Evolutionary conservation across 2,329 filamentous ascomycete genomes (phyloP).

Genomic region (Colletotrichum chlorophyti): DNA sequence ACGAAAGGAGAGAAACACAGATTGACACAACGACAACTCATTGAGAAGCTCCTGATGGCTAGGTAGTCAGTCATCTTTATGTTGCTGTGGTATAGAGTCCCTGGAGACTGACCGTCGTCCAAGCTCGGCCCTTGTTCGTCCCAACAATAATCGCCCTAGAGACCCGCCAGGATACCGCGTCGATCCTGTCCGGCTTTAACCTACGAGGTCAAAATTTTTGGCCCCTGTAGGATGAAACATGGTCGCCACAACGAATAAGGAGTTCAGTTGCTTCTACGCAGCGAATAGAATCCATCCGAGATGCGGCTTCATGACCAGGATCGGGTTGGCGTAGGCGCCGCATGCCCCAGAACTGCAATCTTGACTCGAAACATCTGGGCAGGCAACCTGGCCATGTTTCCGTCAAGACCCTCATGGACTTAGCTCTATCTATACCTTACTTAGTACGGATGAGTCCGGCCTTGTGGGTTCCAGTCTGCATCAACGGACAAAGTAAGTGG

Average conservation of each 20-base stretch:
- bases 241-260: not conserved
- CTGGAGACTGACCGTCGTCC: not conserved
- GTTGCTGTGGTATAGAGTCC: not conserved
- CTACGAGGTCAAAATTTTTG: not conserved
- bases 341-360: slow-evolving; percentile 6
- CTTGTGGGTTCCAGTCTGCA: not conserved
- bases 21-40: not conserved
- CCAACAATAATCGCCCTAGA: not conserved
- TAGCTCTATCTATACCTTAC: not conserved
- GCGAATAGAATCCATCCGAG: not conserved
- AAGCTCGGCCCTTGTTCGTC: not conserved
- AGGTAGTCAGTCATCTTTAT: not conserved
- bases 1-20: not conserved
- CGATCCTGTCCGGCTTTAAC: not conserved
- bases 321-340: not conserved
- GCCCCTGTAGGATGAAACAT: slow-evolving; percentile 7
- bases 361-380: slow-evolving; percentile 15
- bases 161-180: not conserved
- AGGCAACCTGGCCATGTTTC: not conserved
- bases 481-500: slow-evolving; percentile 15
- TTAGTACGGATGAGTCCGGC: not conserved
- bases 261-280: too few species aligned
- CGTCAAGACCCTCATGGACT: not conserved
- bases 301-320: not conserved
- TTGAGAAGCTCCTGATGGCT: not conserved